Percentiles rank a stretch among this genome's conserved stretches.
Evolutionary conservation across 1,284 basidiomycete species (phyloP).

Genomic region (Malassezia yamatoensis): DNA sequence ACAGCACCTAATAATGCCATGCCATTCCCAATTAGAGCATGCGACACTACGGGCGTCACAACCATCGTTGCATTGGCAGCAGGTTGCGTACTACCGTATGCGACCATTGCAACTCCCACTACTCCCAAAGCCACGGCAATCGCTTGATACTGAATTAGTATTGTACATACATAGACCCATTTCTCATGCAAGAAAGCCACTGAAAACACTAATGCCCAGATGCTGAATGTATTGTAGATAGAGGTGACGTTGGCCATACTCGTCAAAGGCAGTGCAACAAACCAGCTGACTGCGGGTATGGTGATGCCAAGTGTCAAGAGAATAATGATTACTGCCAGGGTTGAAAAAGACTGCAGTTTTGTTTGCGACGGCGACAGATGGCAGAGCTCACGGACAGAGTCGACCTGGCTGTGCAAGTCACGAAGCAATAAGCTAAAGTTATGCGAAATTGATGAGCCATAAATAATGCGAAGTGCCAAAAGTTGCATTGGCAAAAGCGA

Average conservation of each 20-base stretch:
- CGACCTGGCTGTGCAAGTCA: slow-evolving; percentile 19
- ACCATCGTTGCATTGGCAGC: neutral
- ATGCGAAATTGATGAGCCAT: slow-evolving; percentile 23
- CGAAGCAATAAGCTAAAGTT: slow-evolving; percentile 29
- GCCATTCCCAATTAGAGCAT: slow-evolving; percentile 33
- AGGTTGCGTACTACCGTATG: slow-evolving; percentile 24
- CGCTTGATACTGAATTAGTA: slow-evolving; percentile 24
- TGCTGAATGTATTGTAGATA: slow-evolving; percentile 46
- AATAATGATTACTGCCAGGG: slow-evolving; percentile 22
- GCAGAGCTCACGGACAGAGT: neutral
- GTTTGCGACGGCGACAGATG: neutral
- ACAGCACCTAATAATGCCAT: slow-evolving; percentile 40
- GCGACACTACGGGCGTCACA: slow-evolving; percentile 3
- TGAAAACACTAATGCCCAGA: slow-evolving; percentile 46
- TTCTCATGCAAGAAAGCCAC: slow-evolving; percentile 42
- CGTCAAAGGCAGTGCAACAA: slow-evolving; percentile 42
- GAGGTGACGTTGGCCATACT: slow-evolving; percentile 46
- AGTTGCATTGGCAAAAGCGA: slow-evolving; percentile 40
- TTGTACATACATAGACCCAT: slow-evolving; percentile 25
- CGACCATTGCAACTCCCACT: slow-evolving; percentile 37
- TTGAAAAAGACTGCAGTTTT: slow-evolving; percentile 7
- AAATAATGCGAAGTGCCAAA: slow-evolving; percentile 23
- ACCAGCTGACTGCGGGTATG: slow-evolving; percentile 44
- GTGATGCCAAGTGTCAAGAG: slow-evolving; percentile 40
- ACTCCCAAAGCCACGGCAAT: slow-evolving; percentile 37